Base-by-base conservation (phyloP, 2,329 filamentous ascomycete genomes). In the Metarhizium brunneum region DNA sequence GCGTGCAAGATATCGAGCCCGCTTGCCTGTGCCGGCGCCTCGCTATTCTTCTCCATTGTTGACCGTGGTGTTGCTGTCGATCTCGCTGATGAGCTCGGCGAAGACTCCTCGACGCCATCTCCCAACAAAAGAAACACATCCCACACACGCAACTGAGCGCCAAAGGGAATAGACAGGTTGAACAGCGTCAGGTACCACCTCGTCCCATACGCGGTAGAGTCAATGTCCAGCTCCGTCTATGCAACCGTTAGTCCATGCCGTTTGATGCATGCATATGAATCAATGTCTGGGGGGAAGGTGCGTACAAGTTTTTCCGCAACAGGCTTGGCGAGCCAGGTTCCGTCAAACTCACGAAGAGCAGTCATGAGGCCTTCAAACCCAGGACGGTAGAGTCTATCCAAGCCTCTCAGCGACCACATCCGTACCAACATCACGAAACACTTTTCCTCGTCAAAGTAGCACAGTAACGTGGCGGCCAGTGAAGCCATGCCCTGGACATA, bases 401-500 rank as follows among this genome's bases (percentile, higher is more conserved):
- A 77, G 2, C 94, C 92, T 57, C 94, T 85, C 57, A 95, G 78
- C 66, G 90, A 84, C 90, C 92, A 99, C 66, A 99, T 78, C 29
- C 94, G 84, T n/a, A 95, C 92, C 54, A 97, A 76, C 94, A 99
- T 97, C 50, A 97, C 84, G 65, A 99, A 99, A 6, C 90, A 86
- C 63, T 85, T 85, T 70, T 96, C 94, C 71, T 99, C 94, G 61
- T 97, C 92, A 69, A 92, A 99, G 69, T 99, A 99, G 68, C 92
- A 96, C 6, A 99, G 82, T 20, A 99, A 76, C 0, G 94, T 97
- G 1, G 92, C 92, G 2, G 90, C 92, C 43, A 97, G 76, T 25
- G 91, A 89, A 16, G 92, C 94, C 94, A 99, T 99, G 54, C 94
- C 94, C 71, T 99, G 94, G 0, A 97, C 94, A 69, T 99, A 99